Percentiles rank a stretch among this genome's conserved stretches.
Conservation (phyloP, 2,329 filamentous ascomycete species). For the Cryphonectria parasitica region DNA sequence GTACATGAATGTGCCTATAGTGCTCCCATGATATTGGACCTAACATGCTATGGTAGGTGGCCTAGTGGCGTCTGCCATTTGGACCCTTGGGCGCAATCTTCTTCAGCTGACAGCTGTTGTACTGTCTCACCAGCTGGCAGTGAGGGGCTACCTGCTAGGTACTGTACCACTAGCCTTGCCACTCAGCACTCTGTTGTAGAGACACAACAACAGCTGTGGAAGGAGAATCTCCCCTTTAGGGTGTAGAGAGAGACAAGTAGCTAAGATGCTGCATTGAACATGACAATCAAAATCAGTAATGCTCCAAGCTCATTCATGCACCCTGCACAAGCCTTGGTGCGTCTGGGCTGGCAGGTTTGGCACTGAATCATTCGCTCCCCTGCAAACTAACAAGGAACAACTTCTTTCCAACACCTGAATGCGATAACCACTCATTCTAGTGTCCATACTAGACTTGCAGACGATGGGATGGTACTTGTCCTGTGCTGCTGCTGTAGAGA, state of each 20-base stretch:
- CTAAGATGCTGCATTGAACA: not conserved
- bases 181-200: not conserved
- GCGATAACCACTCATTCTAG: not conserved
- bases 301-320: not conserved
- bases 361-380: not conserved
- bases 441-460: not conserved
- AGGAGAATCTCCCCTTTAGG: not conserved
- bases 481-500: not conserved
- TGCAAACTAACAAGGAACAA: not conserved
- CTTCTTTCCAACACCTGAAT: not conserved
- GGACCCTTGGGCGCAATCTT: not conserved
- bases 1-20: not conserved
- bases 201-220: not conserved
- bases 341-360: not conserved
- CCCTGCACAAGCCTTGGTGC: not conserved
- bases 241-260: not conserved
- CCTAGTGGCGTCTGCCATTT: not conserved
- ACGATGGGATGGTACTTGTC: not conserved
- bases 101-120: not conserved
- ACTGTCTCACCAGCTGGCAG: not conserved
- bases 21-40: not conserved
- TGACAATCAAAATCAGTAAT: not conserved
- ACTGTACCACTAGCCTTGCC: not conserved
- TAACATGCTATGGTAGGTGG: not conserved
- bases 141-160: not conserved